Conservation (phyloP, 768 basidiomycete species). For the Boletellus ananas region DNA sequence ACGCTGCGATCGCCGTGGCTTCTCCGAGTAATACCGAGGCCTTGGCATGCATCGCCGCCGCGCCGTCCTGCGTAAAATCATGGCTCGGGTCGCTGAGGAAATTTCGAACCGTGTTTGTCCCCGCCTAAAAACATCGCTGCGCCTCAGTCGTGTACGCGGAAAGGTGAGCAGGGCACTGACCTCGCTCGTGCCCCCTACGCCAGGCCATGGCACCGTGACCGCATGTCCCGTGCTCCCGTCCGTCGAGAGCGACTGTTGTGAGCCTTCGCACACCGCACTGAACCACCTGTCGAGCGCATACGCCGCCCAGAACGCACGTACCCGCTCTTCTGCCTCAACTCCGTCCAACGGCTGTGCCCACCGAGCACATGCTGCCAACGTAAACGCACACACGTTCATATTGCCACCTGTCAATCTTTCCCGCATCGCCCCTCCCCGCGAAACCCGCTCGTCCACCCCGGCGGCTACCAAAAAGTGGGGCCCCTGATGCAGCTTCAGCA, state of each 20-base stretch:
- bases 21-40: conserved; percentile 35
- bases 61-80: conserved; percentile 6
- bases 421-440: neutral
- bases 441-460: neutral
- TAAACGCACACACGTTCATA: neutral
- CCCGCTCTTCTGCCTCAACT: conserved; percentile 36
- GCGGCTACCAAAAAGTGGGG: neutral
- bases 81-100: conserved; percentile 17
- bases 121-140: neutral
- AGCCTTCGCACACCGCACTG: conserved; percentile 26
- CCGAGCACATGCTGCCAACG: conserved; percentile 5
- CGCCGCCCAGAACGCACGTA: conserved; percentile 38
- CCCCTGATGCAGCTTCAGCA: conserved; percentile 43
- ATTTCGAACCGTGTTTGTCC: conserved; percentile 8
- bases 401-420: neutral
- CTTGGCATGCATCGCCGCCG: conserved; percentile 23
- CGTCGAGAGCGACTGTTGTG: conserved; percentile 16
- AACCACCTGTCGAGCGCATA: conserved; percentile 34
- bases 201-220: conserved; percentile 44
- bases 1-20: conserved; percentile 26
- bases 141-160: neutral
- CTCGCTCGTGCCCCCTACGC: conserved; percentile 8
- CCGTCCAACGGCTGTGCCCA: conserved; percentile 33
- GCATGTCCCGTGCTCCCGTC: conserved; percentile 23
- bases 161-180: conserved; percentile 11